Conservation (phyloP, 352 stramenopile genomes). For the Phytophthora aleatoria region DNA sequence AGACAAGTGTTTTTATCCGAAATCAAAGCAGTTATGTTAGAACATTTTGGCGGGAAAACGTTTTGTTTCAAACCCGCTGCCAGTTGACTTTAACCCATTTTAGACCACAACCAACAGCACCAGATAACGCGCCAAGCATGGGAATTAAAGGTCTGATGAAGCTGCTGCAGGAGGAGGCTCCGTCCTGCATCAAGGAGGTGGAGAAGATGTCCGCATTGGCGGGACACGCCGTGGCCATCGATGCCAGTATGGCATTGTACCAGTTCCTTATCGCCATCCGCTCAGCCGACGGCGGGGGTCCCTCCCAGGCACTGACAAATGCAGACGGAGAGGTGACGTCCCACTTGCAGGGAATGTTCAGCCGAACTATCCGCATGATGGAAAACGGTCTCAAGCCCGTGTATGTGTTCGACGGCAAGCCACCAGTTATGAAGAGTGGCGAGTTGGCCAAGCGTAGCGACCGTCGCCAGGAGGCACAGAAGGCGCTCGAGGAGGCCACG, state of each 20-base stretch:
- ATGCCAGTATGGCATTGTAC: conserved; percentile 99
- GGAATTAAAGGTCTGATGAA: conserved; percentile 99
- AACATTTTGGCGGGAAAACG: conserved; percentile 2
- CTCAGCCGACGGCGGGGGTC: conserved; percentile 83
- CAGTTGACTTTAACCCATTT: not conserved
- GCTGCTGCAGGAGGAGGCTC: conserved; percentile 97
- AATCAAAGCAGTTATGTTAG: not conserved
- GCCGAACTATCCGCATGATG: conserved; percentile 98
- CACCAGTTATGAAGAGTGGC: conserved; percentile 96
- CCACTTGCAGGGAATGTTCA: conserved; percentile 97
- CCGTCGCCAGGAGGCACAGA: conserved; percentile 88
- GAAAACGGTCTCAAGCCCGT: conserved; percentile 97
- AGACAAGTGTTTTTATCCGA: conserved; percentile 7
- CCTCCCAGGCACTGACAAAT: conserved; percentile 96
- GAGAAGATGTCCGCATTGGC: conserved; percentile 94
- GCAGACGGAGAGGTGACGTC: conserved; percentile 96
- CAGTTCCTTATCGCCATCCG: conserved; percentile 96
- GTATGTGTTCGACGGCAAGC: conserved; percentile 99
- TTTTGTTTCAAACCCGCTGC: not conserved
- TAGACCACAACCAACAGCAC: not conserved
- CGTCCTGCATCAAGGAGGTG: conserved; percentile 95
- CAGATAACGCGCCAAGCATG: conserved; percentile 63
- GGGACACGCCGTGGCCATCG: conserved; percentile 97
- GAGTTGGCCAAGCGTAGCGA: conserved; percentile 96
- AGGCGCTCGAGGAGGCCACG: conserved; percentile 82